Conservation (phyloP, 2,329 filamentous ascomycete genomes). For the Botrytis pseudocinerea region DNA sequence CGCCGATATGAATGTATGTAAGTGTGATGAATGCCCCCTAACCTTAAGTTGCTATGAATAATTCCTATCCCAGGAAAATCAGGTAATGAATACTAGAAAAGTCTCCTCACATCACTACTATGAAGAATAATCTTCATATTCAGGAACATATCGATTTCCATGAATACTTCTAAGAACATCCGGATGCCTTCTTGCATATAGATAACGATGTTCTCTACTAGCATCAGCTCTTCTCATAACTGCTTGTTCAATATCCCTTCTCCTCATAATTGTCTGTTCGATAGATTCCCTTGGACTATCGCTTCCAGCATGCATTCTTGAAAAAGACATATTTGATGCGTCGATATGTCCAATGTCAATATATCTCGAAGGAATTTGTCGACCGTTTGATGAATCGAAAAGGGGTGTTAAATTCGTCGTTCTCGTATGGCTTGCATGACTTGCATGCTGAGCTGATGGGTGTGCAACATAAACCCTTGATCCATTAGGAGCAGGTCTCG, state of each 20-base stretch:
- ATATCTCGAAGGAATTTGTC: background rate
- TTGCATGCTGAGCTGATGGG: background rate
- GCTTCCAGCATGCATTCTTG: background rate
- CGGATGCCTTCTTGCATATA: background rate
- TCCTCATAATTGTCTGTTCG: background rate
- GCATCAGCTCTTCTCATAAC: background rate
- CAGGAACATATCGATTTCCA: background rate
- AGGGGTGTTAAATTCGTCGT: background rate
- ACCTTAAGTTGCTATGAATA: background rate
- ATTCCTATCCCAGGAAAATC: background rate
- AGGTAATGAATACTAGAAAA: background rate
- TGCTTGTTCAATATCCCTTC: background rate
- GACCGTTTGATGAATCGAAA: background rate
- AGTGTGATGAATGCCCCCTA: background rate
- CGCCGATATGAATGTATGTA: conserved; percentile 8
- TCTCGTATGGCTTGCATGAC: background rate
- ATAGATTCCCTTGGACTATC: background rate
- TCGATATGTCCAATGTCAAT: background rate
- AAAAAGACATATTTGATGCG: background rate
- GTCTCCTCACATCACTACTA: background rate
- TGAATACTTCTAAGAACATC: background rate
- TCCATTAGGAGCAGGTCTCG: conserved; percentile 39
- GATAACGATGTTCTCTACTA: background rate
- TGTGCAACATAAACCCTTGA: background rate
- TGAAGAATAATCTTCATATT: background rate